Percentiles rank a stretch among this genome's conserved stretches.
Evolutionary conservation across 768 basidiomycete species (phyloP).

Genomic region (Xerocomellus chrysenteron): DNA sequence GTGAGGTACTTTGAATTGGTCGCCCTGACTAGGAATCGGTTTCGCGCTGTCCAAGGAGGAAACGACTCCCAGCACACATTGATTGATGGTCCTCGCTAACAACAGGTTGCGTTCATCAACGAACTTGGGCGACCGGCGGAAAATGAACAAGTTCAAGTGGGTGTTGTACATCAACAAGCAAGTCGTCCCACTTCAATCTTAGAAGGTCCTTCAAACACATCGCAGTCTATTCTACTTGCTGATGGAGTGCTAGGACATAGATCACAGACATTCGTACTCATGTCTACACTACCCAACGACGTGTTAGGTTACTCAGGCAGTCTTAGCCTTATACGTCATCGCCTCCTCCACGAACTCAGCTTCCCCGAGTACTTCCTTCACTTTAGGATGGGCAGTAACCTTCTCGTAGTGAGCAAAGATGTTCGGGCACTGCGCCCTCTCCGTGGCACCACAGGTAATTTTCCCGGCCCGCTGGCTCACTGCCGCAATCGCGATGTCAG

Average conservation of each 20-base stretch:
- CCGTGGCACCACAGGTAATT: conserved; percentile 26
- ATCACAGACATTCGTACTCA: neutral
- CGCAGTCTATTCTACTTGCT: neutral
- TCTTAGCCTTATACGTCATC: conserved; percentile 11
- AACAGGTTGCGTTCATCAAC: neutral
- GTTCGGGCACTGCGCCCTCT: conserved; percentile 27
- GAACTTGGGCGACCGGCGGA: neutral
- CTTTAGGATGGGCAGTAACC: conserved; percentile 17
- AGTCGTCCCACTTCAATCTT: neutral
- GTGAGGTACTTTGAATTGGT: neutral
- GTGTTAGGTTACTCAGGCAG: neutral
- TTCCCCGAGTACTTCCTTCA: conserved; percentile 20
- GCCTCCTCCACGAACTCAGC: conserved; percentile 19
- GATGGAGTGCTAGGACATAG: neutral
- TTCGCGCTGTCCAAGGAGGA: neutral
- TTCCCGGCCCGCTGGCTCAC: conserved; percentile 21
- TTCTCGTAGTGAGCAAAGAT: conserved; percentile 27
- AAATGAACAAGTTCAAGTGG: neutral
- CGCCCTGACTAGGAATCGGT: neutral
- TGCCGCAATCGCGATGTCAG: conserved; percentile 25
- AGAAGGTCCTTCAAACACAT: neutral
- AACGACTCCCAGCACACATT: neutral
- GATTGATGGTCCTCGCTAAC: neutral
- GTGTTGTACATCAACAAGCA: conserved; percentile 9
- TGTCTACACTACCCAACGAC: neutral